Conservation (phyloP, 768 basidiomycete genomes). For the Paxillus involutus region DNA sequence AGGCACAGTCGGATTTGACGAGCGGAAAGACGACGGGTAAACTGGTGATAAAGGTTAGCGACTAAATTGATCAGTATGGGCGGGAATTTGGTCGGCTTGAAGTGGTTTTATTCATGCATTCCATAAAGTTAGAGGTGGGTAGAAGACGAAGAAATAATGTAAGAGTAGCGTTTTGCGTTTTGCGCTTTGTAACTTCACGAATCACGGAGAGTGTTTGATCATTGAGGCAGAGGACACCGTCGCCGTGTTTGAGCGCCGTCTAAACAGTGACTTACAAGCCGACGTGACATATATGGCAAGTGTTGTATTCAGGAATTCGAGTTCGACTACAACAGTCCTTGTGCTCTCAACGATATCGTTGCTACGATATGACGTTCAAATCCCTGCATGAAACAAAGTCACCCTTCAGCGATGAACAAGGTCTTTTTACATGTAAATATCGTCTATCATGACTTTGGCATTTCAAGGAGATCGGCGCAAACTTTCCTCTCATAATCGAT, state of each 20-base stretch:
- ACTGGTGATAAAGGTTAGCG: slow-evolving; percentile 69
- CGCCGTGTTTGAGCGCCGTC: too few species aligned
- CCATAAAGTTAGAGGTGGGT: too few species aligned
- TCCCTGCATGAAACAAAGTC: slow-evolving; percentile 22
- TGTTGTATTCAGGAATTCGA: slow-evolving; percentile 18
- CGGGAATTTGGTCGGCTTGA: neutral
- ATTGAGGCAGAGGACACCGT: too few species aligned
- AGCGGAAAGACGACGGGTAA: slow-evolving; percentile 84
- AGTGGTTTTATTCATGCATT: too few species aligned
- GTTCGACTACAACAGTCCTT: slow-evolving; percentile 18
- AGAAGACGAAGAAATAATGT: too few species aligned
- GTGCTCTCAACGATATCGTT: slow-evolving; percentile 20
- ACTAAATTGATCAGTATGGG: slow-evolving; percentile 5
- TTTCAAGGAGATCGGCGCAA: neutral
- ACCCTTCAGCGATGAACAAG: slow-evolving; percentile 15
- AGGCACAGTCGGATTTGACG: slow-evolving; percentile 77
- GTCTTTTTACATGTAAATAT: slow-evolving; percentile 19
- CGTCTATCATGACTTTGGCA: neutral
- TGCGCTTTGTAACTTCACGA: neutral
- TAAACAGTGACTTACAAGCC: too few species aligned
- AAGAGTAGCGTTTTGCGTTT: neutral
- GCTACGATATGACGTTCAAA: slow-evolving; percentile 17
- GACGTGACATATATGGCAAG: slow-evolving; percentile 15
- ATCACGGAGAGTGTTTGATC: too few species aligned
- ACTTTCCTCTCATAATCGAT: slow-evolving; percentile 13